A percentile compares a stretch with the other conserved stretches of the same genome.
These are phyloP conservation scores for Neonectria sp. DNA, from an alignment of 2,329 filamentous ascomycete species.

Conservation along the genomic window DNA sequence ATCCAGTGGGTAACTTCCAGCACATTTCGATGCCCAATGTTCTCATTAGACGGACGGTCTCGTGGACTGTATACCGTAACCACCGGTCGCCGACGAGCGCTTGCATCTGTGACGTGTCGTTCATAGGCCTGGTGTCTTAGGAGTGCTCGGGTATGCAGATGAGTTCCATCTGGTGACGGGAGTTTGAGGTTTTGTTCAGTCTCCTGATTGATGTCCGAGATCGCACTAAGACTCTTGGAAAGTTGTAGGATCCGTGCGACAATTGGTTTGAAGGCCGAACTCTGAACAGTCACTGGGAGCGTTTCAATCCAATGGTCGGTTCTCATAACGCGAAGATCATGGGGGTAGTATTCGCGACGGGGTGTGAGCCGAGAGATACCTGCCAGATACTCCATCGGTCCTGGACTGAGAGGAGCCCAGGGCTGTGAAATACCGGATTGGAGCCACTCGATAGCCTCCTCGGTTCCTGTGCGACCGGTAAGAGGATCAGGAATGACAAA, in stretches of 20 bases:
- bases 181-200: constrained; percentile 16
- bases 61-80: constrained; percentile 35
- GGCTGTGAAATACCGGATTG: constrained; percentile 66
- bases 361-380: constrained; percentile 47
- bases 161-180: constrained; percentile 30
- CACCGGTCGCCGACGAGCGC: constrained; percentile 16
- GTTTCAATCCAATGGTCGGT: constrained; percentile 50
- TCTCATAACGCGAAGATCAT: constrained; percentile 52
- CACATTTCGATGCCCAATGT: constrained; percentile 42
- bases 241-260: constrained; percentile 49
- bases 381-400: constrained; percentile 23
- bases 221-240: constrained; percentile 48
- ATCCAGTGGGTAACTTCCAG: constrained; percentile 39
- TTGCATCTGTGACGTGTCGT: constrained; percentile 27
- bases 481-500: constrained; percentile 70
- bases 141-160: constrained; percentile 37
- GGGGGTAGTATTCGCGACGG: constrained; percentile 55
- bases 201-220: constrained; percentile 34
- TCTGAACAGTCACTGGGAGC: constrained; percentile 52
- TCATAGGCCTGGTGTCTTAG: constrained; percentile 38
- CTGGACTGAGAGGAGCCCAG: constrained; percentile 55
- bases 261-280: constrained; percentile 53
- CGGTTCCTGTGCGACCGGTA: constrained; percentile 71
- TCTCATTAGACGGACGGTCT: constrained; percentile 38
- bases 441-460: constrained; percentile 69